Base-by-base conservation (phyloP, 2,329 filamentous ascomycete genomes). In the Exophiala spinifera region DNA sequence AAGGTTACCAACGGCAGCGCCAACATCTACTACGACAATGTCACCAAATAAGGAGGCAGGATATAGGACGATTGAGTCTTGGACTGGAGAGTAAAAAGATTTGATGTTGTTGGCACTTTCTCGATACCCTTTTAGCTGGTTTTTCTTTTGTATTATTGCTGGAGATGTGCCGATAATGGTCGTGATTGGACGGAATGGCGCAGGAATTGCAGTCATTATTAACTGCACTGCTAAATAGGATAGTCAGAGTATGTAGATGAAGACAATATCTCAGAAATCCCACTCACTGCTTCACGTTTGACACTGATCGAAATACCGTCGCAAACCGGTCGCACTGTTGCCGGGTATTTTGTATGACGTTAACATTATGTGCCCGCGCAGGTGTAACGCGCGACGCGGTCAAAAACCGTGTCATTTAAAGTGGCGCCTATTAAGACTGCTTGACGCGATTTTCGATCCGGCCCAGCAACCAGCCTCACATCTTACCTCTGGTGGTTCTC, bases 1-100 rank as follows among this genome's bases (percentile, higher is more conserved):
- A 56, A 57, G 37, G 51, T 49, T 15, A 51, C 46, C 45, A 59
- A 61, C 20, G 56, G 55, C 13, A 60, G 52, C 34, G 23, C 46
- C 33, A 56, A 31, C 42, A 53, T 57, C 25, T 61, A 51, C 34
- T 60, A 63, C 17, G 61, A 64, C 20, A 57, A 57, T 25, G 53
- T 58, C 5, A 60, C 62, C 43, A 51, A 54, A 31, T 40, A 57
- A 49, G 28, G n/a, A 31, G 7, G 4, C 28, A 5, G 42, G n/a
- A 25, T n/a, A 44, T 44, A 7, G 10, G n/a, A 28, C 11, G 42
- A 23, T 21, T 21, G 19, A 23, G 28, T 25, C n/a, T 15, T 44
- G 19, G 19, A n/a, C 28, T 44, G 42, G 42, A 44, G 14, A 44
- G 21, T 13, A 8, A 5, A 39, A n/a, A 21, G n/a, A 14, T 14